A percentile compares a stretch with the other conserved stretches of the same genome.
phyloP scores from a whole-genome alignment of 371 early-diverging fungal genomes.

The Lichtheimia hyalospora region DNA sequence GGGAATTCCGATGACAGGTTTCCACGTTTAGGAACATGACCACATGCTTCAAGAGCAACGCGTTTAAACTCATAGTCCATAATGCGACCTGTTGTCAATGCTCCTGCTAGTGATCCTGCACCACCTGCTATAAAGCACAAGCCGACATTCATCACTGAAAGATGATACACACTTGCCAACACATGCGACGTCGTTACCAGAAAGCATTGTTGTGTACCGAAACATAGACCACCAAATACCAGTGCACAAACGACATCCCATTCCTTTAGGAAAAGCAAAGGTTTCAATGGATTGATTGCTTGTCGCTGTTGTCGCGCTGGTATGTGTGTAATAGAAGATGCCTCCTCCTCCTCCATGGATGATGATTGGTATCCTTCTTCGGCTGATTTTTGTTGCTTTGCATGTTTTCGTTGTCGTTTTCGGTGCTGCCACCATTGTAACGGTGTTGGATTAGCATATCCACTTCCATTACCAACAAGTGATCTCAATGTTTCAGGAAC shows the following conservation, averaged over 20 bases:
- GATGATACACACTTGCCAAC: constrained; percentile 9
- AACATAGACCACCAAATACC: constrained; percentile 28
- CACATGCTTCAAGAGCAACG: constrained; percentile 1
- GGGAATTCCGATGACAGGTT: constrained; percentile 19
- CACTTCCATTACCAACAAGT: constrained; percentile 29
- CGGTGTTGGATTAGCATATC: constrained; percentile 23
- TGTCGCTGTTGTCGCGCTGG: too few relatives aligned
- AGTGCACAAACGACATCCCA: constrained; percentile 24
- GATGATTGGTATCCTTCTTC: not conserved
- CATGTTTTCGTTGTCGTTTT: not conserved
- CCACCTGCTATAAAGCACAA: constrained; percentile 17
- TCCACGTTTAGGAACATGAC: constrained; percentile 3
- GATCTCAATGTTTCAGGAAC: constrained; percentile 60
- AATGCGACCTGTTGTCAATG: constrained; percentile 8
- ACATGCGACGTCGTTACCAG: constrained; percentile 7
- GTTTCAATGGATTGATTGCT: constrained; percentile 9
- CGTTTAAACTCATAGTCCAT: constrained; percentile 16
- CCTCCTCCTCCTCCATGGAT: too few relatives aligned
- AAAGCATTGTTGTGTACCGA: constrained; percentile 23
- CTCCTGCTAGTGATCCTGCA: constrained; percentile 13
- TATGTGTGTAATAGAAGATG: too few relatives aligned
- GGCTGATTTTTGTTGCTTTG: not conserved
- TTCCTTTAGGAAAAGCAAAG: constrained; percentile 23
- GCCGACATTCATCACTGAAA: constrained; percentile 19
- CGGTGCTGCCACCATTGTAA: constrained; percentile 10